phyloP scores from a whole-genome alignment of 2,329 filamentous ascomycete genomes.

The Colletotrichum nymphaeae region DNA sequence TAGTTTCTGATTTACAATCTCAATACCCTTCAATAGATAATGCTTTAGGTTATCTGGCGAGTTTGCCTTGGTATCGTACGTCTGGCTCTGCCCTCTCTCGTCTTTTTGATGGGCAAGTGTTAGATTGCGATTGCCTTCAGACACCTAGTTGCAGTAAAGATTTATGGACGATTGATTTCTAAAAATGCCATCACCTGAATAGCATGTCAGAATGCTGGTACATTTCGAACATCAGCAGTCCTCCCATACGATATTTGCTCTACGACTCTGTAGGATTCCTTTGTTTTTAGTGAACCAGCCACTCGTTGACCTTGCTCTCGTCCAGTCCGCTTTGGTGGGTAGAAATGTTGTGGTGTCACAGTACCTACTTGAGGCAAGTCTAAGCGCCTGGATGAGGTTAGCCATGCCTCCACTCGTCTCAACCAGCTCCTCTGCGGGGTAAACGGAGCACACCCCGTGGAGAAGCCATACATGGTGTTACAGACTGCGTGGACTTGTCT shows the following conservation, averaged over 20 bases:
- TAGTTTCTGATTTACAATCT: background rate
- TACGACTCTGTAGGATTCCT: background rate
- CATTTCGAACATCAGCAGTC: too few species aligned
- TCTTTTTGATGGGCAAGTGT: too few species aligned
- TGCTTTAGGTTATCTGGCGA: too few species aligned
- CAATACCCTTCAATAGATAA: too few species aligned
- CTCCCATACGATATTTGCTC: too few species aligned
- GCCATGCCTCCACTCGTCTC: background rate
- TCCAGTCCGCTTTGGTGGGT: background rate
- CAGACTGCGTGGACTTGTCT: background rate
- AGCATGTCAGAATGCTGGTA: too few species aligned
- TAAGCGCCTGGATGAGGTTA: background rate
- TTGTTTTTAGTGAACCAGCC: background rate
- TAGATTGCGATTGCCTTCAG: too few species aligned
- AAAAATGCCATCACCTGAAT: background rate
- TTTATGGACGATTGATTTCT: too few species aligned
- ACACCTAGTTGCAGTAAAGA: too few species aligned
- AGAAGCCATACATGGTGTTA: background rate
- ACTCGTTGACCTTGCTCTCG: background rate
- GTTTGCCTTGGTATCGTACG: too few species aligned
- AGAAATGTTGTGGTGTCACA: background rate
- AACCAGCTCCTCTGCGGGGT: slow-evolving; percentile 15
- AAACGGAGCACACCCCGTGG: background rate
- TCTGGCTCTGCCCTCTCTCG: too few species aligned
- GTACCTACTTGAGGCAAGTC: background rate